Conservation (phyloP, 352 stramenopile genomes). For the Phytophthora citrophthora region DNA sequence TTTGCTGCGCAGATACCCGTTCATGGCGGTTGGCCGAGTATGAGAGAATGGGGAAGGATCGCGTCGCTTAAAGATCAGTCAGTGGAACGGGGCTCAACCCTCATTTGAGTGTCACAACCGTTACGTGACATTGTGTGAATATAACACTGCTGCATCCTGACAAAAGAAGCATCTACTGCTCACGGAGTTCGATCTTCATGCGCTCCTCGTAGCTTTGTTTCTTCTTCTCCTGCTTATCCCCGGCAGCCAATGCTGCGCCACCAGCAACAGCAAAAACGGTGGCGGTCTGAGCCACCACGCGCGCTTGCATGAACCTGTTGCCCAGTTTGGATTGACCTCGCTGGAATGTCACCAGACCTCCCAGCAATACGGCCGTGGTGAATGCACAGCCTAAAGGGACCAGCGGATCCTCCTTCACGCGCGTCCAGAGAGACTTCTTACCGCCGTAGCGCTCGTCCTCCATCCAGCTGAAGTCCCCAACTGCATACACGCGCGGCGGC, state of each 20-base stretch:
- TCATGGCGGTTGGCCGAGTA: constrained; percentile 44
- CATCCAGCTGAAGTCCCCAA: constrained; percentile 76
- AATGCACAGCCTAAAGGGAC: constrained; percentile 76
- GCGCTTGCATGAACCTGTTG: constrained; percentile 87
- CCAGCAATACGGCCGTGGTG: constrained; percentile 67
- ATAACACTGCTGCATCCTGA: background rate
- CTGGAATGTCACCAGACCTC: constrained; percentile 77
- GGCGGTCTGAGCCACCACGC: constrained; percentile 69
- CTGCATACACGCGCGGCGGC: constrained; percentile 36
- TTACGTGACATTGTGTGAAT: constrained; percentile 9
- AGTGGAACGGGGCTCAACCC: background rate
- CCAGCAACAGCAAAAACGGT: constrained; percentile 73
- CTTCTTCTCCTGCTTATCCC: constrained; percentile 58
- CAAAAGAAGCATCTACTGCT: constrained; percentile 11
- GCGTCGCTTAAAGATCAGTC: constrained; percentile 39
- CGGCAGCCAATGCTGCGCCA: constrained; percentile 52
- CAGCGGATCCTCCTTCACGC: constrained; percentile 75
- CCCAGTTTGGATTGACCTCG: constrained; percentile 74
- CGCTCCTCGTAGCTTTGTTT: constrained; percentile 74
- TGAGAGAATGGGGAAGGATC: constrained; percentile 11
- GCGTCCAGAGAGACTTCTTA: constrained; percentile 72
- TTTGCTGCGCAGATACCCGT: constrained; percentile 71
- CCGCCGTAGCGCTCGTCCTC: constrained; percentile 54
- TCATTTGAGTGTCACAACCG: constrained; percentile 9
- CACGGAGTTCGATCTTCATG: constrained; percentile 65